A percentile compares a stretch with the other conserved stretches of the same genome.
Conservation (phyloP, 805 yeast species). For the Wickerhamomyces queroliae region DNA sequence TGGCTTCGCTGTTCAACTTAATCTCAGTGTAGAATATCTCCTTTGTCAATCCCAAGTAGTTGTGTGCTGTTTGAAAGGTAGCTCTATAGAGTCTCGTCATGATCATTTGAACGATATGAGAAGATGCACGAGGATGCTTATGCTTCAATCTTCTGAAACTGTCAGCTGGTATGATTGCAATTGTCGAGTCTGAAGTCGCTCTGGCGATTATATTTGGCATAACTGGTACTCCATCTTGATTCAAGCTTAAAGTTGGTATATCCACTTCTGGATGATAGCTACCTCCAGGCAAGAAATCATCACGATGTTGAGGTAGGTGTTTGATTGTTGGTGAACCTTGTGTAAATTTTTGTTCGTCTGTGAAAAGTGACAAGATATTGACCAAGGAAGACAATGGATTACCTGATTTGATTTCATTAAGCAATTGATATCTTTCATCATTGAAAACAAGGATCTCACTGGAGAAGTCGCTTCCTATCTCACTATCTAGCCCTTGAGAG, state of each 20-base stretch:
- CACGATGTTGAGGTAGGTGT: conserved; percentile 1
- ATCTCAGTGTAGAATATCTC: conserved; percentile 78
- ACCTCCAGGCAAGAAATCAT: background rate
- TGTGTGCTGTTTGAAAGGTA: conserved; percentile 85
- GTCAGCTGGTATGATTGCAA: conserved; percentile 85
- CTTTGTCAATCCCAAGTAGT: conserved; percentile 76
- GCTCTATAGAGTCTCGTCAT: conserved; percentile 82
- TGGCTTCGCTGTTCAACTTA: conserved; percentile 45
- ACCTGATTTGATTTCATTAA: conserved; percentile 79
- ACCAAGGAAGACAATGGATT: conserved; percentile 81
- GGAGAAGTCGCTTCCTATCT: conserved; percentile 6
- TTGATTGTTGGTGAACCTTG: background rate
- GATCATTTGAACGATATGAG: conserved; percentile 92
- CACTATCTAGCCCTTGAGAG: no score
- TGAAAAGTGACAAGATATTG: conserved; percentile 71
- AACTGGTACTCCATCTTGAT: conserved; percentile 4
- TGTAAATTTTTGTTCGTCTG: conserved; percentile 29
- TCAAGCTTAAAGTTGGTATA: conserved; percentile 15
- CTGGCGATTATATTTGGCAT: conserved; percentile 51
- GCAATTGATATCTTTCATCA: conserved; percentile 59
- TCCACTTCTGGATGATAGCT: conserved; percentile 1
- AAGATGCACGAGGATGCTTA: conserved; percentile 82
- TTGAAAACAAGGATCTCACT: conserved; percentile 39
- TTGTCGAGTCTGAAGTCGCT: conserved; percentile 71
- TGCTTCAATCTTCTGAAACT: conserved; percentile 69